phyloP scores from a whole-genome alignment of 2,329 filamentous ascomycete genomes.

The Fragosphaeria purpurea region DNA sequence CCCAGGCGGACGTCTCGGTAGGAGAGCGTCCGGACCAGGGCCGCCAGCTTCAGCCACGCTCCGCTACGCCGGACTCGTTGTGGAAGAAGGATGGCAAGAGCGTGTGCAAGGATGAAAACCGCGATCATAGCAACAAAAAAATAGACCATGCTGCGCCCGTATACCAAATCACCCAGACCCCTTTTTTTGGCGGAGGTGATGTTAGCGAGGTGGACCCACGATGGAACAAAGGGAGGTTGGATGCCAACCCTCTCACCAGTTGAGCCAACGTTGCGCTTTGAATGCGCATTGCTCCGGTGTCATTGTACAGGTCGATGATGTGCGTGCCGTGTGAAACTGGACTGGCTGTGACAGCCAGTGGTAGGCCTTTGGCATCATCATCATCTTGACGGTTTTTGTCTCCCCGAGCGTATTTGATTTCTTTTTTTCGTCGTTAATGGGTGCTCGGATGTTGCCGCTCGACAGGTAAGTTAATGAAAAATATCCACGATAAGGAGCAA shows the following conservation, averaged over 20 bases:
- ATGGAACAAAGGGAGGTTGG: too few species aligned
- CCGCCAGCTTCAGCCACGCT: neutral
- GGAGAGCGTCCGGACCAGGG: neutral
- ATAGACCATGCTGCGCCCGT: constrained; percentile 3
- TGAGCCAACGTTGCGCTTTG: constrained; percentile 32
- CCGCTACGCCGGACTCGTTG: neutral
- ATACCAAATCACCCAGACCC: constrained; percentile 2
- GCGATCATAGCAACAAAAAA: constrained; percentile 3
- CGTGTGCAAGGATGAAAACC: neutral
- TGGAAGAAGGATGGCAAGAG: neutral
- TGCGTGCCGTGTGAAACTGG: constrained; percentile 27
- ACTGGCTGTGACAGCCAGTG: constrained; percentile 31
- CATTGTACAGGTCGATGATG: constrained; percentile 22
- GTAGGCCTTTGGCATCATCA: neutral
- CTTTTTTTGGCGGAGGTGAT: too few species aligned
- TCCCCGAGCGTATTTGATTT: too few species aligned
- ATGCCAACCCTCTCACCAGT: neutral
- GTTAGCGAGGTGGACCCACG: too few species aligned
- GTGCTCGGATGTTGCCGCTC: too few species aligned
- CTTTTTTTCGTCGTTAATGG: too few species aligned
- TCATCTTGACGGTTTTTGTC: too few species aligned
- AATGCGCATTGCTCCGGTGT: constrained; percentile 35
- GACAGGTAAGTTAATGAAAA: too few species aligned
- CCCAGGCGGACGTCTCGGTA: neutral
- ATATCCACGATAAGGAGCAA: too few species aligned